These are phyloP conservation scores for Cyclotella choctawhatcheeana DNA, from an alignment of 108 stramenopile genomes.

Conservation along the genomic window DNA sequence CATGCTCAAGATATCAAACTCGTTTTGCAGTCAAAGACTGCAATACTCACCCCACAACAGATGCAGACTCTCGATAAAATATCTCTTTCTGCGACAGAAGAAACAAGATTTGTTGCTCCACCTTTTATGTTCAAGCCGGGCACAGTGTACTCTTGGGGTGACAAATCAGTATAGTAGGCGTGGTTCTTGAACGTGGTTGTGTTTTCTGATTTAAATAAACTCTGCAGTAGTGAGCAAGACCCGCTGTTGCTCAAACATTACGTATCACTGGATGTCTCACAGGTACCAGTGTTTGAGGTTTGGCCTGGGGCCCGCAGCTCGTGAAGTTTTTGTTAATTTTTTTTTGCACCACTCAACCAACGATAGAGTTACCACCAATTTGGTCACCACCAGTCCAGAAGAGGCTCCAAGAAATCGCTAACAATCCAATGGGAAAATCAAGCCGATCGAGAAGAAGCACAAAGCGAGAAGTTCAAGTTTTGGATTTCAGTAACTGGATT, in stretches of 20 bases:
- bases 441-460: neutral
- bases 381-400: neutral
- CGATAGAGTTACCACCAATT: no score
- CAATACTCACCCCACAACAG: conserved; percentile 47
- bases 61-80: conserved; percentile 68
- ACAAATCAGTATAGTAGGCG: no score
- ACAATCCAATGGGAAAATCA: neutral
- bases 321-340: no score
- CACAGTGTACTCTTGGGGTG: conserved; percentile 63
- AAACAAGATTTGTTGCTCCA: conserved; percentile 69
- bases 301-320: no score
- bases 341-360: no score
- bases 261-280: no score
- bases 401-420: neutral
- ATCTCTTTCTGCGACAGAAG: neutral
- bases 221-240: no score
- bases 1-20: conserved; percentile 53
- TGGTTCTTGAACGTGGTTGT: no score
- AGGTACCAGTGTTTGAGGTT: no score
- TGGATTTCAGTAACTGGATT: neutral
- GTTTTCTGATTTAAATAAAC: no score
- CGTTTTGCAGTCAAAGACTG: conserved; percentile 13
- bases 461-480: neutral
- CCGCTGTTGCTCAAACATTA: no score
- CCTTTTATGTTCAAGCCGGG: conserved; percentile 76